These are phyloP conservation scores for Pseudogymnoascus sp. DNA, from an alignment of 2,329 filamentous ascomycete species.

Conservation along the genomic window DNA sequence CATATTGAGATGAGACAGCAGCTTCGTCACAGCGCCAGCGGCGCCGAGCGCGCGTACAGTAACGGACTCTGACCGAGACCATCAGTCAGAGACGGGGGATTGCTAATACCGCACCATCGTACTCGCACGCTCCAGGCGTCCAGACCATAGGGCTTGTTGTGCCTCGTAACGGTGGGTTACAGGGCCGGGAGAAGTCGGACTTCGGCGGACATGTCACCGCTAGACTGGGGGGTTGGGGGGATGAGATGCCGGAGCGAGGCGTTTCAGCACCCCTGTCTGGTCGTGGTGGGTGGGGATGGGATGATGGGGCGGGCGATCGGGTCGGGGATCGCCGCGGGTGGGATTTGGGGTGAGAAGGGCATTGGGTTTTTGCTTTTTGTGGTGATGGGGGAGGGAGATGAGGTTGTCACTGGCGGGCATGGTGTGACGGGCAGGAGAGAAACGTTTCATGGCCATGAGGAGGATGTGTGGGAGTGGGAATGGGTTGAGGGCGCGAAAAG, in stretches of 20 bases:
- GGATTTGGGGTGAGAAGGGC: background rate
- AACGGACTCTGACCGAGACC: too few species aligned
- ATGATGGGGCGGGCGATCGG: slow-evolving; percentile 4
- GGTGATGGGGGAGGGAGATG: background rate
- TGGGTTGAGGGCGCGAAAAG: background rate
- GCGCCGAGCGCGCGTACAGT: background rate
- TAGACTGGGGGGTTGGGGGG: background rate
- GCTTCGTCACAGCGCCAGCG: background rate
- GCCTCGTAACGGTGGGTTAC: background rate
- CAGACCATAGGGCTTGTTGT: background rate
- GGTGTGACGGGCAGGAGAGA: background rate
- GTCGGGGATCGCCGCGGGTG: background rate
- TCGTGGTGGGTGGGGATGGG: background rate
- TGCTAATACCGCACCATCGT: background rate
- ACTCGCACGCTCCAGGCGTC: slow-evolving; percentile 1
- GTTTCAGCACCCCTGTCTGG: background rate
- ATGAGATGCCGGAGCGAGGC: background rate
- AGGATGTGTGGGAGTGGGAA: background rate
- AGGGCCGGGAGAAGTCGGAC: background rate
- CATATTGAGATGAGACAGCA: background rate
- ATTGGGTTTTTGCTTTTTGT: background rate
- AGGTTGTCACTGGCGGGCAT: background rate
- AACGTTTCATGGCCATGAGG: background rate
- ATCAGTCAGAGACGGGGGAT: background rate
- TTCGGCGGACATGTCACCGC: background rate